phyloP scores from a whole-genome alignment of 768 basidiomycete genomes.

The Termitomyces sp. region DNA sequence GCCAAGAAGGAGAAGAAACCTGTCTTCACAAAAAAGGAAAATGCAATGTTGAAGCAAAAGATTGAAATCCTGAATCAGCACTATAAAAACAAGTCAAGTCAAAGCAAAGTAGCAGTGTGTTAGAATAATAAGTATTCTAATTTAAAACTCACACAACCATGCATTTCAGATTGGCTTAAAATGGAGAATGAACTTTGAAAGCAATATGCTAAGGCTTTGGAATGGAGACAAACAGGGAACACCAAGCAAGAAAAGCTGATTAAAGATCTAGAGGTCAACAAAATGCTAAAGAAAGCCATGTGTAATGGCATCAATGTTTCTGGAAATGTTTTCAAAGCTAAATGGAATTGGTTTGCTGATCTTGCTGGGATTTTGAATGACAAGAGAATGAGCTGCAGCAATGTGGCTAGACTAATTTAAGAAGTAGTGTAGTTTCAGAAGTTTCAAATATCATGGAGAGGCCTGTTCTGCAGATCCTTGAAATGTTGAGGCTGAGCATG shows the following conservation, averaged over 20 bases:
- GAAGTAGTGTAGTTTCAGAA: constrained; percentile 16
- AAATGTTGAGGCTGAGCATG: constrained; percentile 20
- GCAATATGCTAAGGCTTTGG: too few species aligned
- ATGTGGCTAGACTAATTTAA: constrained; percentile 28
- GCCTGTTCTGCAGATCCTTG: constrained; percentile 22
- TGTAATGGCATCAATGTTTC: constrained; percentile 18
- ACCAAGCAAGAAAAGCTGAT: neutral
- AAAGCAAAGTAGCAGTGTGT: too few species aligned
- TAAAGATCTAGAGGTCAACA: too few species aligned
- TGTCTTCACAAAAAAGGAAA: constrained; percentile 13
- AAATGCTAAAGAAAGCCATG: constrained; percentile 18
- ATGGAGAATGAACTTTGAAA: neutral
- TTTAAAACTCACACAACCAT: too few species aligned
- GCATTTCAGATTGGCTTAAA: constrained; percentile 3
- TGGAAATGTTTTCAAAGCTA: too few species aligned
- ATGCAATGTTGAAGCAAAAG: neutral
- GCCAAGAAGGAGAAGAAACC: neutral
- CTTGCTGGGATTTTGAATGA: too few species aligned
- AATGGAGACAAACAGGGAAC: too few species aligned
- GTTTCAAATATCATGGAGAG: constrained; percentile 23
- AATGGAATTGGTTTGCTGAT: too few species aligned
- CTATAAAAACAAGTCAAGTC: neutral
- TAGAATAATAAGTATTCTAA: too few species aligned
- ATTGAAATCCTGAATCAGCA: constrained; percentile 11
- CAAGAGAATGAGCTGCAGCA: neutral